A percentile compares a stretch with the other conserved stretches of the same genome.
Conservation (phyloP, 768 basidiomycete species). For the Trametes villosa region DNA sequence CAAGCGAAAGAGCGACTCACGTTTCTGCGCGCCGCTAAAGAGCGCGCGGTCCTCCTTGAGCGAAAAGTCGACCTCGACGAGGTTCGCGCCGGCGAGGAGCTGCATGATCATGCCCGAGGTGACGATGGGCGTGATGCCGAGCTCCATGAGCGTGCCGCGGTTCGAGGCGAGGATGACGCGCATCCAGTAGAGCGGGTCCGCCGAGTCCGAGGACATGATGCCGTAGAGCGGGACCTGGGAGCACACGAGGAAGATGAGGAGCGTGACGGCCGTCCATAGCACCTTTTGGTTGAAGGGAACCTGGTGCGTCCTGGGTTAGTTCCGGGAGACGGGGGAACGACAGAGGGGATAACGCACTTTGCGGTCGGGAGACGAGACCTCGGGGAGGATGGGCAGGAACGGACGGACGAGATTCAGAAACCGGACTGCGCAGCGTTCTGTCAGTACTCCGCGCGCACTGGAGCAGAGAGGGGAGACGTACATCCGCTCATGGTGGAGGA, state of each 20-base stretch:
- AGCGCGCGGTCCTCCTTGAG: slow-evolving; percentile 96
- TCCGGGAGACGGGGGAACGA: slow-evolving; percentile 4
- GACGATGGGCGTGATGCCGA: slow-evolving; percentile 96
- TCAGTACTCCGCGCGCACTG: background rate
- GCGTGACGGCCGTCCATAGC: slow-evolving; percentile 98
- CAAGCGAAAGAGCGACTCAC: slow-evolving; percentile 44
- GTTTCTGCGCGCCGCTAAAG: slow-evolving; percentile 95
- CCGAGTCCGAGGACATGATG: slow-evolving; percentile 99
- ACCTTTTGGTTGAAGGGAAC: slow-evolving; percentile 99
- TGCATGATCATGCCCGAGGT: slow-evolving; percentile 99
- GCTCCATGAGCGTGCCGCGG: slow-evolving; percentile 98
- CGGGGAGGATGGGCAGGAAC: slow-evolving; percentile 94
- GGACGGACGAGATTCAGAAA: slow-evolving; percentile 98
- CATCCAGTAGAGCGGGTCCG: slow-evolving; percentile 99
- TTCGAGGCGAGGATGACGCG: slow-evolving; percentile 99
- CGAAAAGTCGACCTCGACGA: slow-evolving; percentile 97
- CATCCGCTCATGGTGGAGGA: slow-evolving; percentile 74
- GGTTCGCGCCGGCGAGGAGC: slow-evolving; percentile 93
- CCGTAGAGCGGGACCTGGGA: slow-evolving; percentile 99
- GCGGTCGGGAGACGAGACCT: slow-evolving; percentile 97
- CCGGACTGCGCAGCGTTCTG: slow-evolving; percentile 69
- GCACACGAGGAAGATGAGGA: slow-evolving; percentile 99
- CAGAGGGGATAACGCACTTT: slow-evolving; percentile 62
- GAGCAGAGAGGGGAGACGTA: slow-evolving; percentile 44
- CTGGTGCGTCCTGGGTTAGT: slow-evolving; percentile 47